Evolutionary conservation across 2,329 filamentous ascomycete species (phyloP).

Genomic region (Juglanconis sp.): DNA sequence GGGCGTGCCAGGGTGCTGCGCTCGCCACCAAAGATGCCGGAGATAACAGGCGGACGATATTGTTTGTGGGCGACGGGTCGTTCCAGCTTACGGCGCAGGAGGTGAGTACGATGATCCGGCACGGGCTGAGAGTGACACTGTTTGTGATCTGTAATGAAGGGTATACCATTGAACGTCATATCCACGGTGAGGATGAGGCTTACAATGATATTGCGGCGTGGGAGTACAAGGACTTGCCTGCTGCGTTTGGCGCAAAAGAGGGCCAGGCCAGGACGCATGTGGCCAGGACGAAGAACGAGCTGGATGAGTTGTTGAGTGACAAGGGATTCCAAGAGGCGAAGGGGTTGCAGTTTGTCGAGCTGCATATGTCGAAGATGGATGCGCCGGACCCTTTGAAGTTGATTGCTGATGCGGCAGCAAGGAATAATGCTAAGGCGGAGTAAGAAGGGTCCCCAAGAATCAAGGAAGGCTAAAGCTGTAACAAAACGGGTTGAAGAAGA

Average conservation of each 20-base stretch:
- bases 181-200: slow-evolving; percentile 28
- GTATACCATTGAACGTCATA: slow-evolving; percentile 37
- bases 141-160: slow-evolving; percentile 35
- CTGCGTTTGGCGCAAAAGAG: slow-evolving; percentile 61
- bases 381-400: slow-evolving; percentile 67
- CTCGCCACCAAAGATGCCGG: slow-evolving; percentile 19
- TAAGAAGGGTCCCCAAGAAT: slow-evolving; percentile 16
- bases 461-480: too few relatives aligned
- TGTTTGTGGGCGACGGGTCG: slow-evolving; percentile 34
- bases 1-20: slow-evolving; percentile 26
- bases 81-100: slow-evolving; percentile 36
- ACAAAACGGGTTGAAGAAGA: too few relatives aligned
- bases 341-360: slow-evolving; percentile 69
- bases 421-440: slow-evolving; percentile 54
- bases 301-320: slow-evolving; percentile 63
- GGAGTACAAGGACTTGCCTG: slow-evolving; percentile 55
- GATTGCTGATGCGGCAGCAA: slow-evolving; percentile 69
- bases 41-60: slow-evolving; percentile 23
- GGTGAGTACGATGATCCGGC: slow-evolving; percentile 33
- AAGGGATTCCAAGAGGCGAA: slow-evolving; percentile 57
- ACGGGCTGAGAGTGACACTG: slow-evolving; percentile 29
- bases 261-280: slow-evolving; percentile 60
- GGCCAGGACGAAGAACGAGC: slow-evolving; percentile 66
- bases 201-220: slow-evolving; percentile 33
- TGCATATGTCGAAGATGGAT: slow-evolving; percentile 78